Evolutionary conservation across 2,329 filamentous ascomycete species (phyloP), one percentile per base, ranked within the genome.

Genomic region (Arthrobotrys sinensis): DNA sequence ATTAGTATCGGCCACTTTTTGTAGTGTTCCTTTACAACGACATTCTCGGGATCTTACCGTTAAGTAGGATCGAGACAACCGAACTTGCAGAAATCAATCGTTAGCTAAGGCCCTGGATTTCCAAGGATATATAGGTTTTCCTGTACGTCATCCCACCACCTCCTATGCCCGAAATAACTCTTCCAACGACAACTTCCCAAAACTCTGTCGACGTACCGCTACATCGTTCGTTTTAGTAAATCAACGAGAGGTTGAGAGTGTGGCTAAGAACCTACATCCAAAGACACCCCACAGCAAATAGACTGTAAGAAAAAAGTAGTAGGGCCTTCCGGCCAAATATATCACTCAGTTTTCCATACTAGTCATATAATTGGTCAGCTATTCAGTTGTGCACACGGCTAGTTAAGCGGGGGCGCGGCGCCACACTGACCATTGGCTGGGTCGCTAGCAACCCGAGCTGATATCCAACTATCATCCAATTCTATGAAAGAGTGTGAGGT

Each of bases 271-370:
- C 75, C 64, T 62, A 78, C 75, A 78, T 78, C 77, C 87, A 85
- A 36, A 91, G 82, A 75, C 89, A 92, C 0, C 91, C 91, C 7
- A 90, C 82, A 1, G 89, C 90, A 82, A 93, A 93, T 66, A 91
- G 83, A 24, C 85, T 83, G 80, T 92, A 92, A 1, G 88, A 87
- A 80, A 91, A 89, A 4, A 93, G 85, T 5, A 93, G 85, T 79
- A 88, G 89, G 81, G 87, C 81, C 81, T 92, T 92, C 4, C 91
- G 87, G 8, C 91, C 90, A 81, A 92, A 92, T 34, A 93, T 91
- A 81, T 92, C 91, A 62, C 87, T 90, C 5, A 92, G 85, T 81
- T 91, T 91, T 52, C 91, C 91, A 80, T 91, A 93, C 82, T 94
- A 80, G 91, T 92, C 19, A 89, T 90, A 1, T 91, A 92, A 66